Base-by-base conservation (phyloP, 345 rosid genomes). In the Eucalyptus pumila region DNA sequence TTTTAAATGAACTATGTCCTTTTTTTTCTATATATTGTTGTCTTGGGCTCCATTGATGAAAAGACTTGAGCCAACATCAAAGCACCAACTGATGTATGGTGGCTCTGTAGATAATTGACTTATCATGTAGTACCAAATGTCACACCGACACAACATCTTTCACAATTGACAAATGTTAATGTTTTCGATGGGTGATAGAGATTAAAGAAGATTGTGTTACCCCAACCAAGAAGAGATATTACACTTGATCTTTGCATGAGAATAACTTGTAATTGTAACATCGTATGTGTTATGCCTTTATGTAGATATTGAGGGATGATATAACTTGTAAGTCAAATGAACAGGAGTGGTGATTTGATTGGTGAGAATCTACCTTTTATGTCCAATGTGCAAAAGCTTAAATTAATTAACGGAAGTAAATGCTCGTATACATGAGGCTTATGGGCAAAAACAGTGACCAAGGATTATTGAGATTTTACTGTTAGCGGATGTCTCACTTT, bases 201-300 rank as follows among this genome's bases (percentile, higher is more conserved):
- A 67, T n/a, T n/a, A 19, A 67, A n/a, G 34, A n/a, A 16, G 17
- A n/a, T 14, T 4, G 76, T 4, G 0, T 67, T n/a, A 67, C 40
- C 76, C 21, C 9, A 32, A n/a, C 15, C 21, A 67, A n/a, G 19
- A 67, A n/a, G 19, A 8, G 76, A n/a, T 0, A n/a, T 67, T n/a
- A 67, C 40, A 4, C 76, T n/a, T 67, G 19, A 8, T 67, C 69
- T 27, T 30, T 15, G 37, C 76, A n/a, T 0, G 7, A n/a, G 37
- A n/a, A 67, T 67, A 67, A 32, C 80, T 52, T 19, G 24, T 52
- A 52, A 52, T 67, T 32, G 40, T 67, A n/a, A 67, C 32, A 14
- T 2, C 9, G 1, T 32, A 2, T 1, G 7, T n/a, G 76, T 67
- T 32, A 15, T 2, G 6, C 5, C 40, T 1, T 0, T 1, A 3